Base-by-base conservation (phyloP, 345 rosid genomes). In the Chamaenerion angustifolium region DNA sequence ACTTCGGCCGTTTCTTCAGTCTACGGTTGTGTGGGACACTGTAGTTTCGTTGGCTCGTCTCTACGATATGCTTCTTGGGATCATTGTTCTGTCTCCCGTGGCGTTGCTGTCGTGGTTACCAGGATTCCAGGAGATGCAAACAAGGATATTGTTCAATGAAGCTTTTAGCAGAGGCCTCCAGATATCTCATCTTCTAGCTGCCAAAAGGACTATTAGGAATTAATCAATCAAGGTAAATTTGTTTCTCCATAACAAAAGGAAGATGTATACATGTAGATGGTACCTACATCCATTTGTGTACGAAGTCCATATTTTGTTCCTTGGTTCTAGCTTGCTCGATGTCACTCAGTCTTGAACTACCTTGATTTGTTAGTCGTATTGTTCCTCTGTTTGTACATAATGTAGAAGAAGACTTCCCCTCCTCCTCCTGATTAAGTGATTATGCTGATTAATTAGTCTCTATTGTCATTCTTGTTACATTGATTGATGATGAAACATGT, bases 101-200 rank as follows among this genome's bases (percentile, higher is more conserved):
- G 96, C 88, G 13, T 66, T 79, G 59, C 55, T 88, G 15, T 79
- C 96, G 3, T 88, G 96, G 96, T 69, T 88, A 76, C 96, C 96
- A 8, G 96, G 83, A 43, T 81, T 83, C 62, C 88, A 88, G 50
- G 60, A 82, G 3, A 88, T 88, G 96, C 94, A 88, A 71, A 81
- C 88, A 4, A 81, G 96, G 71, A 73, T 88, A 60, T 65, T 88
- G 64, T 88, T 87, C 68, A 87, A 87, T 55, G 81, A 83, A 57
- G 96, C 89, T 12, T 87, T 87, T 57, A 87, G 96, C 75, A 71
- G 96, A 56, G 96, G 96, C 16, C 82, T 88, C 45, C 90, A 86
- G 66, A 83, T 88, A 63, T 83, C 90, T 69, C 79, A 69, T 42
- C 64, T 88, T 61, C 69, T 88, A 51, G 51, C 79, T 10, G 94